phyloP scores from a whole-genome alignment of 2,329 filamentous ascomycete genomes.

The Volutella citrinella region DNA sequence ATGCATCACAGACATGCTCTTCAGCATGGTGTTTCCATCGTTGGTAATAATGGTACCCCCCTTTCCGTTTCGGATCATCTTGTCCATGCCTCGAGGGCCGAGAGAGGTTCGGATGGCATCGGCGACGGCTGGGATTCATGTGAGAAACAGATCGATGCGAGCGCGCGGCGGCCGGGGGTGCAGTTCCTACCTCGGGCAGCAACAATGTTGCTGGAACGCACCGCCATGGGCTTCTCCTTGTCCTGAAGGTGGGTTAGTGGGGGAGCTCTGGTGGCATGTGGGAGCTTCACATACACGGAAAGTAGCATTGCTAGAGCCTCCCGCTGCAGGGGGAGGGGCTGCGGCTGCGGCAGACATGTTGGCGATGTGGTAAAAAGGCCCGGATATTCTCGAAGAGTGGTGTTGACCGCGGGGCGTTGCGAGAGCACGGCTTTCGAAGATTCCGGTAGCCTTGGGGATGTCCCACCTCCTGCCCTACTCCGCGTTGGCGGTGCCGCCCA shows the following conservation, averaged over 20 bases:
- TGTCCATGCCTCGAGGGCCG: constrained; percentile 96
- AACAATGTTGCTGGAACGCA: constrained; percentile 94
- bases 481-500: constrained; percentile 28
- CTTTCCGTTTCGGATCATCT: constrained; percentile 97
- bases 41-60: constrained; percentile 99
- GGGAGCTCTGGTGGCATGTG: constrained; percentile 32
- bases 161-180: no score
- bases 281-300: constrained; percentile 50
- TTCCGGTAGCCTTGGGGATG: constrained; percentile 32
- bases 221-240: constrained; percentile 98
- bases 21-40: constrained; percentile 98
- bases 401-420: constrained; percentile 30
- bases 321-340: constrained; percentile 28
- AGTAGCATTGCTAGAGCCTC: constrained; percentile 48
- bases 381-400: constrained; percentile 23
- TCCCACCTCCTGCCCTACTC: constrained; percentile 41
- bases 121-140: constrained; percentile 67
- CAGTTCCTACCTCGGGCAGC: constrained; percentile 84
- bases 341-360: constrained; percentile 42
- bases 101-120: constrained; percentile 97
- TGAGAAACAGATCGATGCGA: constrained; percentile 1
- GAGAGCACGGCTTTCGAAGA: constrained; percentile 28
- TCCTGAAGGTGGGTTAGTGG: constrained; percentile 48
- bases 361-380: constrained; percentile 27
- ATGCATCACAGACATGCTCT: constrained; percentile 98